Conservation (phyloP, 2,329 filamentous ascomycete species). For the Ascochyta lentis region DNA sequence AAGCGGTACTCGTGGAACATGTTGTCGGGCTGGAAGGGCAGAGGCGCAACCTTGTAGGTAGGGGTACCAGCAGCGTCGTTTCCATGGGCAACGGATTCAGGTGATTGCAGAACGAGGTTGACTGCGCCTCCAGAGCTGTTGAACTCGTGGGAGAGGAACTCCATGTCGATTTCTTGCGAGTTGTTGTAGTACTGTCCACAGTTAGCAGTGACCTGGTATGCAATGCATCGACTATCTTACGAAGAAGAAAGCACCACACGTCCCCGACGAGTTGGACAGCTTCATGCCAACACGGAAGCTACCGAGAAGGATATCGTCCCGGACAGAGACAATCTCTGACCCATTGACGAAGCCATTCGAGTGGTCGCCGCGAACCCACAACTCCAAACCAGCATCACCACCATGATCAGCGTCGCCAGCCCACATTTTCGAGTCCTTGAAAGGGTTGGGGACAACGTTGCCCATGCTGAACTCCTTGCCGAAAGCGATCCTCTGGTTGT, state of each 20-base stretch:
- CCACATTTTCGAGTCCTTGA: conserved; percentile 53
- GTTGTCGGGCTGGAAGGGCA: conserved; percentile 70
- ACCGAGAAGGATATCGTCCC: conserved; percentile 71
- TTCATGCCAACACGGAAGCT: conserved; percentile 73
- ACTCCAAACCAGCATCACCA: conserved; percentile 48
- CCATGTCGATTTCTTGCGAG: conserved; percentile 81
- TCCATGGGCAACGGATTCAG: conserved; percentile 62
- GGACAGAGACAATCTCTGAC: conserved; percentile 68
- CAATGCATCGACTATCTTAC: conserved; percentile 52
- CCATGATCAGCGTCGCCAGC: conserved; percentile 54
- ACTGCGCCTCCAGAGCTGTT: conserved; percentile 64
- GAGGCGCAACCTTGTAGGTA: conserved; percentile 63
- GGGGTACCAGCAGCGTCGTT: conserved; percentile 68
- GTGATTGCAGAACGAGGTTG: conserved; percentile 78
- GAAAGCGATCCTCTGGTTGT: conserved; percentile 66
- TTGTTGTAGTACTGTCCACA: conserved; percentile 72
- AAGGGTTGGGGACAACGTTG: conserved; percentile 65
- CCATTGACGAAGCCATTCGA: conserved; percentile 62
- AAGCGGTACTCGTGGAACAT: conserved; percentile 81
- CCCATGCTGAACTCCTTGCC: conserved; percentile 67
- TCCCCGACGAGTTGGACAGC: conserved; percentile 66
- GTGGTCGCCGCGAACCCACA: conserved; percentile 48
- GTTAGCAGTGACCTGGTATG: conserved; percentile 15
- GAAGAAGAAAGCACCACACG: conserved; percentile 83
- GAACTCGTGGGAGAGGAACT: conserved; percentile 75